Conservation (phyloP, 208 protist species). For the Crithidia bombi region DNA sequence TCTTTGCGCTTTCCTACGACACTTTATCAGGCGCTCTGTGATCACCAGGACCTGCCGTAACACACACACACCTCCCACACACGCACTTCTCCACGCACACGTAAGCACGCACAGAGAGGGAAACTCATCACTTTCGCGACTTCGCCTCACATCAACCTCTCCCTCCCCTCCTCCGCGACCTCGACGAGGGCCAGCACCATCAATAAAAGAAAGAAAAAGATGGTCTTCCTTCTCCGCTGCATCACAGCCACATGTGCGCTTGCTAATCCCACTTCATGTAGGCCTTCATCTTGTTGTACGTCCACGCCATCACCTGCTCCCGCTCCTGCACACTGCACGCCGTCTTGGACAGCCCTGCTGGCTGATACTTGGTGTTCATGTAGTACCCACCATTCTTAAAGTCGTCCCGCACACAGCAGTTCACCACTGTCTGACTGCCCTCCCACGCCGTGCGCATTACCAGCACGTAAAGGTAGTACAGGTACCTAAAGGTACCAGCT, state of each 20-base stretch:
- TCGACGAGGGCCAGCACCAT: no score
- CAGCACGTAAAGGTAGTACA: slow-evolving; percentile 64
- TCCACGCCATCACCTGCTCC: slow-evolving; percentile 71
- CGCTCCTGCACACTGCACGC: slow-evolving; percentile 68
- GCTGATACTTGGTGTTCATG: slow-evolving; percentile 67
- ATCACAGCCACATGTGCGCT: not conserved
- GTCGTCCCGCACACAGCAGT: slow-evolving; percentile 79
- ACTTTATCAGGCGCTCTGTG: no score
- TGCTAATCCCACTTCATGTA: slow-evolving; percentile 81
- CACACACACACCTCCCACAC: no score
- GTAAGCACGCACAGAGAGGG: no score
- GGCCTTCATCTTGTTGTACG: slow-evolving; percentile 69
- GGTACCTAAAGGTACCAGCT: slow-evolving; percentile 49
- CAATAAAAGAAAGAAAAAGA: no score
- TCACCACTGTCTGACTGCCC: slow-evolving; percentile 81
- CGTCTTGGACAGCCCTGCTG: slow-evolving; percentile 64
- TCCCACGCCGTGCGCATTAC: slow-evolving; percentile 79
- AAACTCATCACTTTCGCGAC: no score
- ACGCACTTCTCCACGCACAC: no score
- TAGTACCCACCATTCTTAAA: slow-evolving; percentile 87
- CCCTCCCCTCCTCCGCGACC: no score
- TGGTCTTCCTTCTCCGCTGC: not conserved
- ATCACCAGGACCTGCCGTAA: no score
- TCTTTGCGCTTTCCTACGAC: no score
- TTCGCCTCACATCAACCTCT: no score